These are phyloP conservation scores for Trypanosoma theileri DNA, from an alignment of 208 protist genomes.

Conservation along the genomic window DNA sequence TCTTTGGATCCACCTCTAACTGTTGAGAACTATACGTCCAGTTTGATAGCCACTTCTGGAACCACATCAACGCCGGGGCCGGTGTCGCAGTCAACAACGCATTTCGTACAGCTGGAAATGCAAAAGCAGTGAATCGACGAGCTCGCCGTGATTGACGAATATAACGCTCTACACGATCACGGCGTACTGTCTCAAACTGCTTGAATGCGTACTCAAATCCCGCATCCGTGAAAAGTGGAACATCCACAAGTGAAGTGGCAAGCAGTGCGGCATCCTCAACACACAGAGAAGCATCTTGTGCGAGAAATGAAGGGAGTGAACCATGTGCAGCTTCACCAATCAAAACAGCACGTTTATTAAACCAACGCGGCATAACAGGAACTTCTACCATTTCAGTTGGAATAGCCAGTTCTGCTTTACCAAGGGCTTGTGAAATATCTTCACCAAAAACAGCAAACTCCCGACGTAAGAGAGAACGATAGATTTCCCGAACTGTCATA, in stretches of 20 bases:
- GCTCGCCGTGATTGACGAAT: conserved; percentile 83
- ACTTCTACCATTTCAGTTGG: conserved; percentile 79
- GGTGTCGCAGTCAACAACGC: conserved; percentile 43
- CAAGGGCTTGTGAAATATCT: conserved; percentile 37
- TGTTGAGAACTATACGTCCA: conserved; percentile 87
- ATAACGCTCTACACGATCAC: conserved; percentile 85
- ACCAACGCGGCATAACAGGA: conserved; percentile 89
- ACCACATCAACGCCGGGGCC: conserved; percentile 36
- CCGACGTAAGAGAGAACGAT: conserved; percentile 42
- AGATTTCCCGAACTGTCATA: conserved; percentile 47
- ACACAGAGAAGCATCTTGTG: conserved; percentile 84
- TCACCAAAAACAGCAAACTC: conserved; percentile 63
- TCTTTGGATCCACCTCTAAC: conserved; percentile 83
- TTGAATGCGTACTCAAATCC: conserved; percentile 87
- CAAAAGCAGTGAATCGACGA: conserved; percentile 55
- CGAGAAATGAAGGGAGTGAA: conserved; percentile 77
- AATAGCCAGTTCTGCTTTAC: conserved; percentile 52
- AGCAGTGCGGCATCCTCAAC: conserved; percentile 89
- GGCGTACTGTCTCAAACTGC: conserved; percentile 81
- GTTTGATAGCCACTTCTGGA: conserved; percentile 77
- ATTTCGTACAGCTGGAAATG: conserved; percentile 51
- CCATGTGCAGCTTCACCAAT: conserved; percentile 88
- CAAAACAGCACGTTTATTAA: conserved; percentile 83
- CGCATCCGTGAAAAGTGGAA: conserved; percentile 71
- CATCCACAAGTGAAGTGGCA: conserved; percentile 74